Conservation (phyloP, 2,329 filamentous ascomycete species). For the Arthrobotrys conoides region DNA sequence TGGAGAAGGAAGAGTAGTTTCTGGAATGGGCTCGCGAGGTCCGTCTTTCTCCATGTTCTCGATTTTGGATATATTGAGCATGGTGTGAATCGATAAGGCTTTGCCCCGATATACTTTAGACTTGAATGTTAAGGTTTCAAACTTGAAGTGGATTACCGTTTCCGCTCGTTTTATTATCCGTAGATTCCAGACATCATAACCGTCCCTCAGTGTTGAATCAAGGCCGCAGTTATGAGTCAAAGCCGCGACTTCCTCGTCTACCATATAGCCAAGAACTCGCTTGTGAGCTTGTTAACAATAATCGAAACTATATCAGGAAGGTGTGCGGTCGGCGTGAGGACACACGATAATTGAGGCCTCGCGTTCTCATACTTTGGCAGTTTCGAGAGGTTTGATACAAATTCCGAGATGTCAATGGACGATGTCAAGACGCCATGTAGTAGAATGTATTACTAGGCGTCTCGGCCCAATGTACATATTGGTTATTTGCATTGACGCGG, state of each 20-base stretch:
- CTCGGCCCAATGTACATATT: too few species aligned
- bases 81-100: background rate
- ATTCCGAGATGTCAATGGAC: background rate
- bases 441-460: too few species aligned
- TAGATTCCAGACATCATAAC: background rate
- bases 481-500: too few species aligned
- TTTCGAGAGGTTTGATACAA: background rate
- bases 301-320: background rate
- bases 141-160: background rate
- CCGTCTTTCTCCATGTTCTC: background rate
- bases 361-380: background rate
- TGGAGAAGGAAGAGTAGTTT: conserved; percentile 36
- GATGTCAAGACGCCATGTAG: background rate
- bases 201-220: background rate
- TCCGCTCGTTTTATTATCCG: background rate
- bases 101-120: background rate
- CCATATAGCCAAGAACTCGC: background rate
- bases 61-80: background rate
- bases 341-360: background rate
- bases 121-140: background rate
- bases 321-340: background rate
- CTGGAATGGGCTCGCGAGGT: background rate
- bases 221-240: background rate
- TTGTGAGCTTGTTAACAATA: background rate
- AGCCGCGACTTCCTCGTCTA: background rate